Percentiles rank a stretch among this genome's conserved stretches.
These are phyloP conservation scores for Linnemannia schmuckeri DNA, from an alignment of 192 early-diverging fungal species.

Conservation along the genomic window DNA sequence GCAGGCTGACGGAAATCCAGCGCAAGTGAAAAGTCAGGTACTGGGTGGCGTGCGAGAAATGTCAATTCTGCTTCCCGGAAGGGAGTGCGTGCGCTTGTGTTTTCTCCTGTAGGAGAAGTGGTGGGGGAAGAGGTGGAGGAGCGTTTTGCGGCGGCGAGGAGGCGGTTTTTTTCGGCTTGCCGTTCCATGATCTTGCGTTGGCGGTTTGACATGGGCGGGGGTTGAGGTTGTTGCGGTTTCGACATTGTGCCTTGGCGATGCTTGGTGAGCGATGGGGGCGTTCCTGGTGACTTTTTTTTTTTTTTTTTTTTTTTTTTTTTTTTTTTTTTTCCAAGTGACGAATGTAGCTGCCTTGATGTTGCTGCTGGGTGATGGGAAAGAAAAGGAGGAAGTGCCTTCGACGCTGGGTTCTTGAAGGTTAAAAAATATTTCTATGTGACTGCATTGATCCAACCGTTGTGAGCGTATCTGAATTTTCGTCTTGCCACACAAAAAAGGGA, in stretches of 20 bases:
- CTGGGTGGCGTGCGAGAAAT: slow-evolving; percentile 65
- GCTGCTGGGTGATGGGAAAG: too few species aligned
- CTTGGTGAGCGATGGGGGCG: background rate
- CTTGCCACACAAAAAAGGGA: too few species aligned
- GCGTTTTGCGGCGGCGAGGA: slow-evolving; percentile 26
- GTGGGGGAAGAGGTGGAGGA: background rate
- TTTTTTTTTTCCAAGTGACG: background rate
- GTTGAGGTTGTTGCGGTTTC: background rate
- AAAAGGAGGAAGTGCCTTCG: too few species aligned
- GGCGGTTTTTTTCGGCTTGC: slow-evolving; percentile 43
- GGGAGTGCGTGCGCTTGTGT: slow-evolving; percentile 64
- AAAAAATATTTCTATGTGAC: too few species aligned
- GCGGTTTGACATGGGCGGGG: slow-evolving; percentile 49
- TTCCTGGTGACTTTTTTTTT: background rate
- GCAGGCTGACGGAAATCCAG: slow-evolving; percentile 65
- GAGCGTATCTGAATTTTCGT: too few species aligned
- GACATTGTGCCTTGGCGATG: background rate
- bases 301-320: background rate
- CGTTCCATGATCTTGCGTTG: slow-evolving; percentile 55
- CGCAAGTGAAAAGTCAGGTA: slow-evolving; percentile 66
- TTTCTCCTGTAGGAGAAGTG: background rate
- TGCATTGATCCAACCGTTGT: too few species aligned
- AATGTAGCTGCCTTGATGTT: background rate
- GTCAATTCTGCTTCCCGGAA: slow-evolving; percentile 78
- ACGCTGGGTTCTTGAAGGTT: too few species aligned